Conservation (phyloP, 78 protist genomes). For the Bigelowiella natans region DNA sequence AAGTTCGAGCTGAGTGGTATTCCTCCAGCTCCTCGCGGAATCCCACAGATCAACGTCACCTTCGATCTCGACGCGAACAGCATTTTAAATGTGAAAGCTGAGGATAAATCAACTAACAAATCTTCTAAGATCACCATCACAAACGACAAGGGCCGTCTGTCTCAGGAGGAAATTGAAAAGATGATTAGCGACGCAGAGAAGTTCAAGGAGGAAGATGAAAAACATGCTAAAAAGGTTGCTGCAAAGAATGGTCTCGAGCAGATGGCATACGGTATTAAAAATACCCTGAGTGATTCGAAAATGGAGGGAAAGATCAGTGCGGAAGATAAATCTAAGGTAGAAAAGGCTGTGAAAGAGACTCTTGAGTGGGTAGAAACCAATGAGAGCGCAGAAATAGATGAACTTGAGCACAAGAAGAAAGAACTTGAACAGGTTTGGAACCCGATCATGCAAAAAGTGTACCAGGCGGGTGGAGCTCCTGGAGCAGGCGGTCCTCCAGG, state of each 20-base stretch:
- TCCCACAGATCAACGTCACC: slow-evolving; percentile 92
- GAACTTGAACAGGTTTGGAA: slow-evolving; percentile 63
- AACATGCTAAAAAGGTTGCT: slow-evolving; percentile 41
- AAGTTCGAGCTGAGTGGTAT: slow-evolving; percentile 85
- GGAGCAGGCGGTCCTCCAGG: slow-evolving; percentile 20
- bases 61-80: slow-evolving; percentile 92
- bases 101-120: slow-evolving; percentile 76
- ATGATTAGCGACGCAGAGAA: slow-evolving; percentile 87
- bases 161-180: slow-evolving; percentile 79
- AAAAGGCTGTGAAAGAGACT: slow-evolving; percentile 12
- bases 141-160: slow-evolving; percentile 86
- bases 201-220: slow-evolving; percentile 69
- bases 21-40: slow-evolving; percentile 94
- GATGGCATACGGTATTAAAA: slow-evolving; percentile 60
- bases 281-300: slow-evolving; percentile 22
- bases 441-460: slow-evolving; percentile 81
- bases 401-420: slow-evolving; percentile 71
- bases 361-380: slow-evolving; percentile 59
- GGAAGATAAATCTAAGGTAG: slow-evolving; percentile 14
- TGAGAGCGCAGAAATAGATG: slow-evolving; percentile 68
- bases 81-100: slow-evolving; percentile 85
- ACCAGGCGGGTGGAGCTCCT: slow-evolving; percentile 43
- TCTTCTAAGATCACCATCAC: slow-evolving; percentile 76
- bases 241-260: slow-evolving; percentile 74
- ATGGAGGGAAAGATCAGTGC: slow-evolving; percentile 25